Percentiles rank a stretch among this genome's conserved stretches.
Conservation (phyloP, 306 rosid species). For the Rosa lucieae region DNA sequence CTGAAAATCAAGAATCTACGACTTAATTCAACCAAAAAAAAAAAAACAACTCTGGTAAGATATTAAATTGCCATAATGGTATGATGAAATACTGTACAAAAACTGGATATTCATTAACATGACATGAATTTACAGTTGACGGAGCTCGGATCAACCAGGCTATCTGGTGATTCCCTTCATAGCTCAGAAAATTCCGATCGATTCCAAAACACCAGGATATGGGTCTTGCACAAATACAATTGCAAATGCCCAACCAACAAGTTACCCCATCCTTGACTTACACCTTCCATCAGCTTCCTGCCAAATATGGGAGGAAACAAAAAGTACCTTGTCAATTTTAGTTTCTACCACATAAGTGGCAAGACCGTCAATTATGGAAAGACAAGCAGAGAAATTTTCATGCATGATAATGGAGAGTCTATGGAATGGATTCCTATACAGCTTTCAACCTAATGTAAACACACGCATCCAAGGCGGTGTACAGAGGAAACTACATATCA, state of each 20-base stretch:
- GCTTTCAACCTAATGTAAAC: neutral
- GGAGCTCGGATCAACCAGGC: neutral
- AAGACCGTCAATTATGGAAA: neutral
- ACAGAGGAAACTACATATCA: neutral
- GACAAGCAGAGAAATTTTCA: neutral
- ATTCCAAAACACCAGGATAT: neutral
- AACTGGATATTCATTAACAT: neutral
- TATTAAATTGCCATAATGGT: neutral
- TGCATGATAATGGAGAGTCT: neutral
- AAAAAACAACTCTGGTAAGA: neutral
- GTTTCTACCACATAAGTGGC: neutral
- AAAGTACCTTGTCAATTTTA: neutral
- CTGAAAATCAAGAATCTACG: neutral
- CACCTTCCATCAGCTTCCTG: neutral
- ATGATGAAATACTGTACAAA: constrained; percentile 1
- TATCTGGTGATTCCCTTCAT: constrained; percentile 9
- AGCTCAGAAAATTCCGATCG: neutral
- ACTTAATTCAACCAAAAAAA: neutral
- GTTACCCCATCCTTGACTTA: neutral
- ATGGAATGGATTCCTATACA: neutral
- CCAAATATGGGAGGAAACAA: neutral
- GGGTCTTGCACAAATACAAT: neutral
- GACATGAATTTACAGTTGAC: neutral
- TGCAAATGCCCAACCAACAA: neutral
- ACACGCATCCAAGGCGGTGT: neutral